These are phyloP conservation scores for Colletotrichum liaoningense DNA, from an alignment of 2,329 filamentous ascomycete genomes.

Conservation along the genomic window DNA sequence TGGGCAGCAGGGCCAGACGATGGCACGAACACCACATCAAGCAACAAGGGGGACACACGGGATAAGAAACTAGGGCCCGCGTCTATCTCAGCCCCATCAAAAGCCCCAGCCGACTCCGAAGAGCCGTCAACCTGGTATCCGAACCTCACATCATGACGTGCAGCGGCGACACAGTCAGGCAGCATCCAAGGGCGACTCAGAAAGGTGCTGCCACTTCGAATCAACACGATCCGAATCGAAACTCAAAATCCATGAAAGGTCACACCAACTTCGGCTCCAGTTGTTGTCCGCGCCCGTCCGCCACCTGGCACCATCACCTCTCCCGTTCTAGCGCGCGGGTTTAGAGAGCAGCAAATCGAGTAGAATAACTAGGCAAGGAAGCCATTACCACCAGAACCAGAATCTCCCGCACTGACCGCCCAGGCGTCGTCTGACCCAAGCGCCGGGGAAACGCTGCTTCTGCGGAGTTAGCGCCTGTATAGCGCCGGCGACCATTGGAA, in stretches of 20 bases:
- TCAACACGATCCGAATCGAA: background rate
- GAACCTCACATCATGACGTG: background rate
- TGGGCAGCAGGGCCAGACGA: background rate
- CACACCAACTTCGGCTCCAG: background rate
- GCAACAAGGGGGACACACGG: background rate
- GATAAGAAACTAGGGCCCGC: background rate
- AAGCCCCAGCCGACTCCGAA: background rate
- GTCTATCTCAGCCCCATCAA: background rate
- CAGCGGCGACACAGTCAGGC: background rate
- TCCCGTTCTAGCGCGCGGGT: constrained; percentile 8
- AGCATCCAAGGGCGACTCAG: background rate
- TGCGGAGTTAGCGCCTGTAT: background rate
- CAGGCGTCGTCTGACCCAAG: constrained; percentile 1
- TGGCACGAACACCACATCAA: background rate
- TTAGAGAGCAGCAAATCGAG: background rate
- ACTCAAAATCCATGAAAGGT: background rate
- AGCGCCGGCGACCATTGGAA: background rate
- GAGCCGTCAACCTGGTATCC: background rate
- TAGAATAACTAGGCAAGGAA: background rate
- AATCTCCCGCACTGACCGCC: background rate
- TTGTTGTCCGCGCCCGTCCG: background rate
- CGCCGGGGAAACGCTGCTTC: background rate
- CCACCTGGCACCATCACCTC: background rate
- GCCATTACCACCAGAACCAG: background rate
- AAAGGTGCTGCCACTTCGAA: background rate